Conservation (phyloP, 1,284 basidiomycete genomes). For the Leccinum angustisporum region DNA sequence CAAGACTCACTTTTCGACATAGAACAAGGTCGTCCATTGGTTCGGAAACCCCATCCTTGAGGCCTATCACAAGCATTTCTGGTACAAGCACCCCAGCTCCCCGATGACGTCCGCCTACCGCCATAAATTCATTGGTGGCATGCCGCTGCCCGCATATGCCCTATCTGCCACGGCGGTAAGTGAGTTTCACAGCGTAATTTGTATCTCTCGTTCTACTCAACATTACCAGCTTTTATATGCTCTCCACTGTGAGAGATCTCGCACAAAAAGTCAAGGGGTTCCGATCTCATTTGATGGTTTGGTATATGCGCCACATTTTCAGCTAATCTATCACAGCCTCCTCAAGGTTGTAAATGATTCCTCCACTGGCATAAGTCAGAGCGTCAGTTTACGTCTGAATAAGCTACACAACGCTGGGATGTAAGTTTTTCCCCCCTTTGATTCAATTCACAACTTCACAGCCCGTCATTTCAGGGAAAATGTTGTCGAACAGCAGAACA, state of each 20-base stretch:
- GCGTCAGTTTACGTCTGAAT: neutral
- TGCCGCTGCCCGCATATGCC: neutral
- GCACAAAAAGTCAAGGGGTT: neutral
- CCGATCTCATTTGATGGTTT: neutral
- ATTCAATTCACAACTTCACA: neutral
- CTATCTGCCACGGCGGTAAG: neutral
- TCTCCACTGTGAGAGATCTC: neutral
- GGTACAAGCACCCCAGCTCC: neutral
- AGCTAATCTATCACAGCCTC: neutral
- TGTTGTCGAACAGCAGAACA: neutral
- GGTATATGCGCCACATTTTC: neutral
- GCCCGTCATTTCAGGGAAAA: neutral
- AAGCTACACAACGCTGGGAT: neutral
- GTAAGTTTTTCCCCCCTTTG: neutral
- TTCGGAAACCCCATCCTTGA: neutral
- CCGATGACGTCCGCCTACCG: neutral
- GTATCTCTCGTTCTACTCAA: neutral
- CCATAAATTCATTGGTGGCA: neutral
- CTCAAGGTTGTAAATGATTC: neutral
- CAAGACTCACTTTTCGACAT: neutral
- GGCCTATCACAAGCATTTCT: neutral
- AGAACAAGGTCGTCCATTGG: neutral
- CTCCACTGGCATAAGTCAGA: neutral
- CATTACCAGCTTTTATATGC: neutral
- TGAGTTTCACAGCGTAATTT: neutral